Conservation (phyloP, 495 filamentous ascomycete species). For the Cladorrhinum samala region DNA sequence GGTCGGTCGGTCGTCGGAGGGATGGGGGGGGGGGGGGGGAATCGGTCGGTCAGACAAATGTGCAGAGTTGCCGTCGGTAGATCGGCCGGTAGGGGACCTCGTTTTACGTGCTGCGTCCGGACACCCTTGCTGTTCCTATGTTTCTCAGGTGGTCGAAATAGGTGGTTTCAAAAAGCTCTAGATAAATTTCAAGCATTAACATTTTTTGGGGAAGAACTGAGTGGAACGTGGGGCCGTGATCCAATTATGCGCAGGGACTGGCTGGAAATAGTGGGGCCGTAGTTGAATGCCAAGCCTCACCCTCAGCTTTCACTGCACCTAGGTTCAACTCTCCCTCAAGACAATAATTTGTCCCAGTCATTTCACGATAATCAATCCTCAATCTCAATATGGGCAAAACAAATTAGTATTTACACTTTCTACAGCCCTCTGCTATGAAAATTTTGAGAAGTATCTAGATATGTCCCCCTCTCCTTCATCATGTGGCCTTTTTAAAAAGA, state of each 20-base stretch:
- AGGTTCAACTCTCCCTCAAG: too few relatives aligned
- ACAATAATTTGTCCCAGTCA: too few relatives aligned
- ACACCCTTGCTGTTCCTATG: background rate
- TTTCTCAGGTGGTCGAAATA: background rate
- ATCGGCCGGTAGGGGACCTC: background rate
- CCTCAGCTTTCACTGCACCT: background rate
- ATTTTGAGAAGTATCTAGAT: background rate
- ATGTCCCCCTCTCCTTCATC: background rate
- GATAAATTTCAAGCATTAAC: constrained; percentile 9
- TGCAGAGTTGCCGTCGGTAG: too few relatives aligned
- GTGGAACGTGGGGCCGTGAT: background rate
- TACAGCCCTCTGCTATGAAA: background rate
- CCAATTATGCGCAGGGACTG: constrained; percentile 17
- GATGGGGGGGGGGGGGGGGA: background rate
- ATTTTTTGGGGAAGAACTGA: constrained; percentile 24
- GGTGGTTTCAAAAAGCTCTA: background rate
- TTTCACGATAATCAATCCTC: too few relatives aligned
- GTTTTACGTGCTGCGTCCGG: too few relatives aligned
- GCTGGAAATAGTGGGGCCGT: constrained; percentile 11
- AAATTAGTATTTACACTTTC: too few relatives aligned
- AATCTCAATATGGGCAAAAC: too few relatives aligned
- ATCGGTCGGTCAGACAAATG: constrained; percentile 1
- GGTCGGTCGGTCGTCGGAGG: background rate
- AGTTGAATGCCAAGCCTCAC: background rate
- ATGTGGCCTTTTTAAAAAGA: background rate